Percentiles rank a stretch among this genome's conserved stretches.
phyloP scores from a whole-genome alignment of 2,329 filamentous ascomycete species.

The Cordyceps tenuipes region DNA sequence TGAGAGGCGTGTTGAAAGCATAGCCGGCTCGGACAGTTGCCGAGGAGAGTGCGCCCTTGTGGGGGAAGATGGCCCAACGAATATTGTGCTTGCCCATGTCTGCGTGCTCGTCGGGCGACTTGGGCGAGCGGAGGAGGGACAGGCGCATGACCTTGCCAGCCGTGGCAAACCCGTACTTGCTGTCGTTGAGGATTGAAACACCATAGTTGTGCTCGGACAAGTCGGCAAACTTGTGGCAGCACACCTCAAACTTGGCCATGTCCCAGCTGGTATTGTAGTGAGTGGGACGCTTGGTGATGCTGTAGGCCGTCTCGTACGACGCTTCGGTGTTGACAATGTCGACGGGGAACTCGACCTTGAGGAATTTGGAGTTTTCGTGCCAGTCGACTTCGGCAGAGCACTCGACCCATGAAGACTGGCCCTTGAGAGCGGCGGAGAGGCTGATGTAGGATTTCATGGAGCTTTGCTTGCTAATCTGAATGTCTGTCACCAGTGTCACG shows the following conservation, averaged over 20 bases:
- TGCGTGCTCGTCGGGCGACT: constrained; percentile 85
- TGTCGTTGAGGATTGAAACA: constrained; percentile 88
- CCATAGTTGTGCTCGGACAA: constrained; percentile 82
- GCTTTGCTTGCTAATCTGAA: constrained; percentile 78
- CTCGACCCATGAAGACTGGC: constrained; percentile 57
- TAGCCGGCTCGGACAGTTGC: constrained; percentile 74
- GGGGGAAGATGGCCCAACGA: constrained; percentile 84
- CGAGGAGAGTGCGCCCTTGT: constrained; percentile 61
- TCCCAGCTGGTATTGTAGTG: constrained; percentile 98
- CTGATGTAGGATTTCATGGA: constrained; percentile 81
- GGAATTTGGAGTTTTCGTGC: constrained; percentile 94
- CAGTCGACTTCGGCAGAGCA: constrained; percentile 86
- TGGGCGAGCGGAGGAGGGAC: constrained; percentile 76
- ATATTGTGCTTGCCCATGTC: constrained; percentile 89
- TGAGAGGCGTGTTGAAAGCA: constrained; percentile 81
- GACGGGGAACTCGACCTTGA: constrained; percentile 97
- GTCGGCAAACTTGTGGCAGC: constrained; percentile 90
- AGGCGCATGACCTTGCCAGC: constrained; percentile 83
- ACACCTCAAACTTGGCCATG: constrained; percentile 97
- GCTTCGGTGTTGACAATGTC: constrained; percentile 86
- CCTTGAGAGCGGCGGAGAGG: constrained; percentile 59
- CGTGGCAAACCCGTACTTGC: constrained; percentile 93
- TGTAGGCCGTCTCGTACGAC: constrained; percentile 91
- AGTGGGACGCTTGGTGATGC: constrained; percentile 78
- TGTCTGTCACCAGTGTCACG: constrained; percentile 75